phyloP scores from a whole-genome alignment of 2,329 filamentous ascomycete species.

The Gnomoniopsis sp. region DNA sequence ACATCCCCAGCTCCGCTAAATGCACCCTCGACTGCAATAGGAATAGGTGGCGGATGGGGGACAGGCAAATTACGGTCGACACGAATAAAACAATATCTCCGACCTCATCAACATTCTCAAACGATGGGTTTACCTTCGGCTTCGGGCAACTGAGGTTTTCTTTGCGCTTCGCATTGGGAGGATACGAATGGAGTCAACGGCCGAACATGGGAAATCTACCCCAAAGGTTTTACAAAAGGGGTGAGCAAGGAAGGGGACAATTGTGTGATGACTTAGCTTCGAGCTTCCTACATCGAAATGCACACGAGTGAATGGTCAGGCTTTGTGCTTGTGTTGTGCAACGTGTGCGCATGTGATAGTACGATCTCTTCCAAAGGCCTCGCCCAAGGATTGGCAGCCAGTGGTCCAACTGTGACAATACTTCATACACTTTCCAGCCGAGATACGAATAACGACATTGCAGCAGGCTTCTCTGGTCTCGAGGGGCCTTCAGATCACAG shows the following conservation, averaged over 20 bases:
- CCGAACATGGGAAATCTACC: constrained; percentile 17
- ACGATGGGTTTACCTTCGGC: constrained; percentile 7
- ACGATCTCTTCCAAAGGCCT: neutral
- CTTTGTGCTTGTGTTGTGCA: neutral
- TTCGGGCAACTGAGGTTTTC: constrained; percentile 14
- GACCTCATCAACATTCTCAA: constrained; percentile 11
- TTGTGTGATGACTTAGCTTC: constrained; percentile 16
- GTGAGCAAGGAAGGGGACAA: constrained; percentile 1
- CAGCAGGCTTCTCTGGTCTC: neutral
- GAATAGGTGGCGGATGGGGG: constrained; percentile 3
- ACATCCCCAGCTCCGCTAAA: constrained; percentile 16
- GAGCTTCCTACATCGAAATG: constrained; percentile 17
- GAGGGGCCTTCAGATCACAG: neutral
- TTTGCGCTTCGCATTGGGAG: constrained; percentile 18
- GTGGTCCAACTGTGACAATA: neutral
- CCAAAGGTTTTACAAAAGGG: constrained; percentile 7
- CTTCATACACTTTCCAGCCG: neutral
- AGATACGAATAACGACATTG: neutral
- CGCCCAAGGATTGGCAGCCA: neutral
- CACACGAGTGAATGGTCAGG: constrained; percentile 16
- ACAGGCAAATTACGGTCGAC: constrained; percentile 12
- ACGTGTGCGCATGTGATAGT: neutral
- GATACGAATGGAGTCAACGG: constrained; percentile 16
- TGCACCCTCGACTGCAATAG: constrained; percentile 5
- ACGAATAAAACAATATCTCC: constrained; percentile 9